Percentiles rank a stretch among this genome's conserved stretches.
Evolutionary conservation across 225 moss, liverwort and hornwort species (phyloP).

Genomic region (Straminergon stramineum): DNA sequence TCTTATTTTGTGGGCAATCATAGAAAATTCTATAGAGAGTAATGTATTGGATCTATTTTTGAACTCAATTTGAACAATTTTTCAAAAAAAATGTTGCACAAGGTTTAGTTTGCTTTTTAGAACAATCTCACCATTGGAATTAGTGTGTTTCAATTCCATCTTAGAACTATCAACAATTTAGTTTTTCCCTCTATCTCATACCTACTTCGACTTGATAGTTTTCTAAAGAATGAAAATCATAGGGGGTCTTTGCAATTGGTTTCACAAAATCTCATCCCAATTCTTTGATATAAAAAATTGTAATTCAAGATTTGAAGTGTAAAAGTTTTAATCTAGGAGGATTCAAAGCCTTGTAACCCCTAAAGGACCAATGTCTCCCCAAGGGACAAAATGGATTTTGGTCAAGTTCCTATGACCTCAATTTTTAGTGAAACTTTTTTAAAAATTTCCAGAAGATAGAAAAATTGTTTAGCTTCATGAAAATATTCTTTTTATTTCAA

Average conservation of each 20-base stretch:
- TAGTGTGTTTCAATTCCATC: neutral
- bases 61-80: neutral
- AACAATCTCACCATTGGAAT: neutral
- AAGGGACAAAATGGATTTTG: too few species aligned
- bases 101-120: neutral
- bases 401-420: too few species aligned
- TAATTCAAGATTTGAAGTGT: neutral
- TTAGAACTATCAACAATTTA: neutral
- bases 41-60: rapidly evolving
- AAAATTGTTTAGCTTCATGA: too few species aligned
- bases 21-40: neutral
- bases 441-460: too few species aligned
- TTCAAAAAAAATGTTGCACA: neutral
- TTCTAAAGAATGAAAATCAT: neutral
- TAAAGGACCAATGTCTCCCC: too few species aligned
- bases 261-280: neutral
- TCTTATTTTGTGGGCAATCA: neutral
- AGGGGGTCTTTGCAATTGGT: rapidly evolving
- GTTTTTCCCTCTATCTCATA: neutral
- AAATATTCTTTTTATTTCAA: too few species aligned
- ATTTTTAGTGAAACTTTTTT: too few species aligned
- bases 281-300: neutral
- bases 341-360: neutral
- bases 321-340: neutral
- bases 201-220: rapidly evolving